phyloP scores from a whole-genome alignment of 352 stramenopile genomes.

The Phytophthora megakarya region DNA sequence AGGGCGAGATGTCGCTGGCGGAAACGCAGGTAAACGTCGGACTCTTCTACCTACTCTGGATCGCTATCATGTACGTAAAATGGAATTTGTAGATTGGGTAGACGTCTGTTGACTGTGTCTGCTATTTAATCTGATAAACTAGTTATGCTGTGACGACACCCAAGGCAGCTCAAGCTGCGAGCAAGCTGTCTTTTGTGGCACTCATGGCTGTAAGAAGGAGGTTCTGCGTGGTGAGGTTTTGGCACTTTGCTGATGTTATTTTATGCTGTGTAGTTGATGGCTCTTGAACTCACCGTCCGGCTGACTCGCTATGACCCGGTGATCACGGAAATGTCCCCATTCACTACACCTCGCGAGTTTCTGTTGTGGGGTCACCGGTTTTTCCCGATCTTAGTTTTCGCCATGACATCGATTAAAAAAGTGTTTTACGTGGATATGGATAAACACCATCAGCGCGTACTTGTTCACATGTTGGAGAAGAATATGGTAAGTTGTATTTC shows the following conservation, averaged over 20 bases:
- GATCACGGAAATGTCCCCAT: slow-evolving; percentile 46
- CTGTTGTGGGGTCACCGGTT: slow-evolving; percentile 61
- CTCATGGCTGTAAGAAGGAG: slow-evolving; percentile 49
- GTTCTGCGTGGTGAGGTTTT: not conserved
- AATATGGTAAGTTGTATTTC: slow-evolving; percentile 41
- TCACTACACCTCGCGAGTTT: slow-evolving; percentile 63
- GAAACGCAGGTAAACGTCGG: slow-evolving; percentile 65
- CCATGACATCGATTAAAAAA: slow-evolving; percentile 49
- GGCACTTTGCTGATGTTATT: not conserved
- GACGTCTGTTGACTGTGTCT: too few relatives aligned
- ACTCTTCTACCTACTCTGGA: slow-evolving; percentile 74
- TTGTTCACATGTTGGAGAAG: slow-evolving; percentile 57
- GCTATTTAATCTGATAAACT: slow-evolving; percentile 6
- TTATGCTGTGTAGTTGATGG: slow-evolving; percentile 41
- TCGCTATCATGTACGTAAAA: slow-evolving; percentile 59
- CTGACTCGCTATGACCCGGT: slow-evolving; percentile 62
- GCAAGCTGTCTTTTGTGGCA: slow-evolving; percentile 50
- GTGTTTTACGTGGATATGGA: slow-evolving; percentile 69
- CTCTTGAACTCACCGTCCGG: slow-evolving; percentile 57
- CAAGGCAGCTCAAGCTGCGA: slow-evolving; percentile 43
- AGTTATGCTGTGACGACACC: slow-evolving; percentile 60
- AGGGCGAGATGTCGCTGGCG: slow-evolving; percentile 44
- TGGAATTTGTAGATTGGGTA: too few relatives aligned
- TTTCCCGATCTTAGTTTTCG: slow-evolving; percentile 56
- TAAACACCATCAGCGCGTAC: slow-evolving; percentile 49